Percentiles rank a stretch among this genome's conserved stretches.
Conservation (phyloP, 306 rosid species). For the Quercus berberidifolia region DNA sequence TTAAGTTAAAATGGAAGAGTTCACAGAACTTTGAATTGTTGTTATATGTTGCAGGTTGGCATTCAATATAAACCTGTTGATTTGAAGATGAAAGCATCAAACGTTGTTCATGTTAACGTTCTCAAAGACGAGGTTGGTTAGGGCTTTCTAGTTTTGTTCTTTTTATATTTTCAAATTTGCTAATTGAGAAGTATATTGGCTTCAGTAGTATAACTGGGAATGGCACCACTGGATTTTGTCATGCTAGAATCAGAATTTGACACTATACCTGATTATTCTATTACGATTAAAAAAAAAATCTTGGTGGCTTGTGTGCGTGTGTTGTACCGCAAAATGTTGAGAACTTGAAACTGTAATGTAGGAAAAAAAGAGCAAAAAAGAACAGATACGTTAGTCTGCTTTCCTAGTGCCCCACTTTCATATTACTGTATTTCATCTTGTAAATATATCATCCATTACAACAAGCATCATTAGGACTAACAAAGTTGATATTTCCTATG, state of each 20-base stretch:
- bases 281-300: neutral
- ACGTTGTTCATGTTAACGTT: conserved; percentile 57
- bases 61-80: conserved; percentile 57
- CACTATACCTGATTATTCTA: neutral
- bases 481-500: neutral
- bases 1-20: neutral
- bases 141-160: conserved; percentile 1
- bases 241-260: neutral
- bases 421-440: neutral
- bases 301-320: neutral
- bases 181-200: neutral
- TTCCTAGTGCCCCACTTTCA: neutral
- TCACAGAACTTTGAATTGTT: neutral
- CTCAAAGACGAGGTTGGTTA: conserved; percentile 67
- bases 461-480: neutral
- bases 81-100: conserved; percentile 51
- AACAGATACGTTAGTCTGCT: neutral
- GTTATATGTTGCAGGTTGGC: conserved; percentile 65
- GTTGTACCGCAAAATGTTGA: neutral
- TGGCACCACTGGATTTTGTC: neutral
- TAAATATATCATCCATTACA: neutral
- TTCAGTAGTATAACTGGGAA: neutral
- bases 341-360: neutral
- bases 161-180: neutral
- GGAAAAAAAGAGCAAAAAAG: neutral